Conservation (phyloP, 2,329 filamentous ascomycete genomes). For the Trichoderma citrinoviride region DNA sequence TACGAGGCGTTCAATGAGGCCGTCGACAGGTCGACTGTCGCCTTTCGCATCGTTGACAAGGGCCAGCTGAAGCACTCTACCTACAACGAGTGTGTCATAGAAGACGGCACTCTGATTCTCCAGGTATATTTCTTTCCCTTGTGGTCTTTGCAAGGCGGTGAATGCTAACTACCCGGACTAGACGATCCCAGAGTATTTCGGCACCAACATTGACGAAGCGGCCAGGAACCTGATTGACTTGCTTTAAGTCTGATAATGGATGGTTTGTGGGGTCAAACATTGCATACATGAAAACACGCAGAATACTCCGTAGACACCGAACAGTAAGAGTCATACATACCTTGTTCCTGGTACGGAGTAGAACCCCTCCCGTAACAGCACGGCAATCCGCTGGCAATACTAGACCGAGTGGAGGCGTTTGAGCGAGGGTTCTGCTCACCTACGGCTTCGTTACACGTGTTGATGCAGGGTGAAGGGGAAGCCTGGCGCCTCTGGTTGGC, state of each 20-base stretch:
- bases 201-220: constrained; percentile 27
- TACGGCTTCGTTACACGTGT: constrained; percentile 17
- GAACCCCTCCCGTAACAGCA: not conserved
- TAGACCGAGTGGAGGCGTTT: constrained; percentile 2
- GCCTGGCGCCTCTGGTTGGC: constrained; percentile 2
- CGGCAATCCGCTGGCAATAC: constrained; percentile 4
- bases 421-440: not conserved
- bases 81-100: constrained; percentile 48
- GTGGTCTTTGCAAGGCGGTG: too few species aligned
- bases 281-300: too few species aligned
- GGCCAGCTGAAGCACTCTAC: constrained; percentile 35
- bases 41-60: constrained; percentile 48
- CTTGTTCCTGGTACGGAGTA: not conserved
- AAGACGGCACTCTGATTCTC: constrained; percentile 50
- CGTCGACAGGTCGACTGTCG: constrained; percentile 43
- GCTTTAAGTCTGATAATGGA: not conserved
- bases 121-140: constrained; percentile 33
- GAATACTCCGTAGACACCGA: not conserved
- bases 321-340: not conserved
- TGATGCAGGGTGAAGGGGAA: constrained; percentile 15
- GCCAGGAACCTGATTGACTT: constrained; percentile 21
- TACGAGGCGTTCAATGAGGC: constrained; percentile 49
- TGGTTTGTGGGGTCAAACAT: not conserved
- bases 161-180: not conserved
- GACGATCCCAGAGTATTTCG: constrained; percentile 7